phyloP scores from a whole-genome alignment of 495 filamentous ascomycete species.

The Patellaria atrata region DNA sequence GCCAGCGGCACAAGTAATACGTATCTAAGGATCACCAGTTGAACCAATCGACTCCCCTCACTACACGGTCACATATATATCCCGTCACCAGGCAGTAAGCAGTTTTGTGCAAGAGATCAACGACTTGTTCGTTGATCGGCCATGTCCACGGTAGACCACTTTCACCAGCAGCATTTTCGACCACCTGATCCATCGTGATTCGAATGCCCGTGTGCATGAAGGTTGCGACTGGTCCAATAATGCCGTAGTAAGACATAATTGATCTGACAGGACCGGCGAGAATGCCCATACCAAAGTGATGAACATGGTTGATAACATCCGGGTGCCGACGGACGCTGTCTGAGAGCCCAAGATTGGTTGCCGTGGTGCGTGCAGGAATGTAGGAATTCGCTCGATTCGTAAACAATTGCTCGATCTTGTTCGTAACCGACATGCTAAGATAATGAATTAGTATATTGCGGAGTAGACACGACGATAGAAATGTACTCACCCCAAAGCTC shows the following conservation, averaged over 20 bases:
- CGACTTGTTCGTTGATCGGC: slow-evolving; percentile 21
- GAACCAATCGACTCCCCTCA: slow-evolving; percentile 6
- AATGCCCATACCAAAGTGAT: slow-evolving; percentile 18
- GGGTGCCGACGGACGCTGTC: slow-evolving; percentile 1
- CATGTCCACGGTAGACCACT: slow-evolving; percentile 18
- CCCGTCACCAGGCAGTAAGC: slow-evolving; percentile 23
- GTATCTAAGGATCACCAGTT: no score
- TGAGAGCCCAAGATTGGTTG: slow-evolving; percentile 6
- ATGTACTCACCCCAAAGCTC: slow-evolving; percentile 1
- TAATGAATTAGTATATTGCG: not conserved
- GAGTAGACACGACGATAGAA: not conserved
- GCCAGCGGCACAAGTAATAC: no score
- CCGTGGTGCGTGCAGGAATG: slow-evolving; percentile 9
- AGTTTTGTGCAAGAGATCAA: slow-evolving; percentile 25
- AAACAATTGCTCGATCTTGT: slow-evolving; percentile 13
- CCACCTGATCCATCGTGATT: slow-evolving; percentile 23
- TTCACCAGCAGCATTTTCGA: slow-evolving; percentile 24
- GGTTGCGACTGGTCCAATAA: slow-evolving; percentile 25
- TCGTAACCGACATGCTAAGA: slow-evolving; percentile 7
- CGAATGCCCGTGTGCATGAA: slow-evolving; percentile 22
- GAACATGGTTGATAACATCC: slow-evolving; percentile 9
- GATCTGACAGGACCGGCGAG: slow-evolving; percentile 12
- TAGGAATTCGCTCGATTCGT: slow-evolving; percentile 12
- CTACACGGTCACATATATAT: slow-evolving; percentile 16
- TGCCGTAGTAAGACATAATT: slow-evolving; percentile 19